Evolutionary conservation across 2,329 filamentous ascomycete genomes (phyloP).

Genomic region (Pseudocercospora musae): DNA sequence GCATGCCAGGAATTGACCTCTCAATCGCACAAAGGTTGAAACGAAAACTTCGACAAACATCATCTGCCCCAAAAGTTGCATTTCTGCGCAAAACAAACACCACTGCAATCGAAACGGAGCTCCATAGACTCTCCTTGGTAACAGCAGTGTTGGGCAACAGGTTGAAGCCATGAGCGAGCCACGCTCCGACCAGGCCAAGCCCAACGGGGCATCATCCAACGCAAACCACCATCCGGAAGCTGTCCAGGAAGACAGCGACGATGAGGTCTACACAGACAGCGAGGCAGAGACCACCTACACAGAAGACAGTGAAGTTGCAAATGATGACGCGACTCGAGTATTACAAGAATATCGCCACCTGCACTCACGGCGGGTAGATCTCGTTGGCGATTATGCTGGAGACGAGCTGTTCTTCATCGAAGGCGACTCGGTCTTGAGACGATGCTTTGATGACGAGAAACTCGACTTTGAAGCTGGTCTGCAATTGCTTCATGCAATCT

Average conservation of each 20-base stretch:
- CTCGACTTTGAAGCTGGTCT: conserved; percentile 67
- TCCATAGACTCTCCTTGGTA: too few species aligned
- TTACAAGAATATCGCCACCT: conserved; percentile 40
- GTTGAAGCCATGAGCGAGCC: not conserved
- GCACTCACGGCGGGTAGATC: conserved; percentile 53
- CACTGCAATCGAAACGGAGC: too few species aligned
- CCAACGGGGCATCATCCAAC: not conserved
- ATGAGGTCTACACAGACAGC: conserved; percentile 2
- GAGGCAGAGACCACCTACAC: not conserved
- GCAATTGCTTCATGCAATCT: conserved; percentile 68
- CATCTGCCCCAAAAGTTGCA: not conserved
- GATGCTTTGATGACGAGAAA: conserved; percentile 59
- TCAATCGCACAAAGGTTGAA: too few species aligned
- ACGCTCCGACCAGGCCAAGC: not conserved
- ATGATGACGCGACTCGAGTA: not conserved
- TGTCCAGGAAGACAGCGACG: not conserved
- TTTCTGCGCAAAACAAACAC: not conserved
- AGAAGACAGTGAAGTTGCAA: not conserved
- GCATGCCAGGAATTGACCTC: not conserved
- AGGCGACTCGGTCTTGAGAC: conserved; percentile 66
- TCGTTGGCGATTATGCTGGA: conserved; percentile 73
- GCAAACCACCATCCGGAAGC: not conserved
- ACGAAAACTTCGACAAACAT: too few species aligned
- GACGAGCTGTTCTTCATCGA: conserved; percentile 70
- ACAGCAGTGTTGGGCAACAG: not conserved